A percentile compares a stretch with the other conserved stretches of the same genome.
Conservation (phyloP, 176 grass and related monocot genomes). For the Carex cristatella region DNA sequence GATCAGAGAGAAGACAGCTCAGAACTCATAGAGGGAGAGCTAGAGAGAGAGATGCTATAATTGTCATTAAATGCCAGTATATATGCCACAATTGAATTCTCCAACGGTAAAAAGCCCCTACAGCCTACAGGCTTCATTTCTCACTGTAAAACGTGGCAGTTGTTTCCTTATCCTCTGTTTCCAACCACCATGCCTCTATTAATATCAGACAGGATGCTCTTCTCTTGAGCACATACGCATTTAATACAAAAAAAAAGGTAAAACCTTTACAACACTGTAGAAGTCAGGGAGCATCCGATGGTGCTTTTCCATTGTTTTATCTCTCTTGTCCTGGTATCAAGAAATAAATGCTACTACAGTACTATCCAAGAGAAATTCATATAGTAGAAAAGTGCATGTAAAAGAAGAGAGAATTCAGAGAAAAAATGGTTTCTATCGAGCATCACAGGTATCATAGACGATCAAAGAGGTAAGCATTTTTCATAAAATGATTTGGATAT, state of each 20-base stretch:
- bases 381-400: background rate
- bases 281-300: conserved; percentile 5
- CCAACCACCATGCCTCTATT: background rate
- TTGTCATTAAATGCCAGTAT: conserved; percentile 5
- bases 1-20: background rate
- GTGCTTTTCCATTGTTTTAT: background rate
- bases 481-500: background rate
- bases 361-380: background rate
- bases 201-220: background rate
- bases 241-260: background rate
- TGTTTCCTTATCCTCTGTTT: background rate
- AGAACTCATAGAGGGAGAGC: background rate
- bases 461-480: conserved; percentile 3
- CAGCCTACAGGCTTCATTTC: background rate
- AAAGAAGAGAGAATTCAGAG: background rate
- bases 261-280: background rate
- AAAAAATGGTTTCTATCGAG: background rate
- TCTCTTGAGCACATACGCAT: background rate
- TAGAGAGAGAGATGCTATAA: background rate
- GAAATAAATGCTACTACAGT: background rate
- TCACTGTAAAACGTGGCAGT: background rate
- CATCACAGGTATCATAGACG: conserved; percentile 6
- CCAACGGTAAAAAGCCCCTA: background rate
- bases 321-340: background rate
- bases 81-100: background rate